A percentile compares a stretch with the other conserved stretches of the same genome.
Evolutionary conservation across 2,329 filamentous ascomycete genomes (phyloP).

Genomic region (Aspergillus vadensis): DNA sequence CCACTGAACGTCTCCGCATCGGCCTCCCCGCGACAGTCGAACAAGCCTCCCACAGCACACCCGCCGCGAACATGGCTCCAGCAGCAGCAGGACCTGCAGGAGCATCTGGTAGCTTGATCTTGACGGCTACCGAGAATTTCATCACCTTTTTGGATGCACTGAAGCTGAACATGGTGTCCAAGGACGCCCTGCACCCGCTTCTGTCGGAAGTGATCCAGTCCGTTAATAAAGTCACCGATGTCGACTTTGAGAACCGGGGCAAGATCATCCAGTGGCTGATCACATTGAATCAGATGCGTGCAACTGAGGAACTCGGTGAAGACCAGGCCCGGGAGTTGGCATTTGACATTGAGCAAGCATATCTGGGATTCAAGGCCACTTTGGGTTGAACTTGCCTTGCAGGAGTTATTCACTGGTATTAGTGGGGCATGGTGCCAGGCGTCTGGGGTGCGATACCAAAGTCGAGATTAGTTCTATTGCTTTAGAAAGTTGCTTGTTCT

Average conservation of each 20-base stretch:
- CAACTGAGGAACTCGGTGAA: conserved; percentile 84
- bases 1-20: conserved; percentile 87
- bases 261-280: conserved; percentile 99
- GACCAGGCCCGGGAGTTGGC: conserved; percentile 86
- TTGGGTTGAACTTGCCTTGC: conserved; percentile 52
- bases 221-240: conserved; percentile 94
- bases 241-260: conserved; percentile 89
- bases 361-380: conserved; percentile 87
- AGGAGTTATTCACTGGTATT: background rate
- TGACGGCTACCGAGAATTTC: conserved; percentile 94
- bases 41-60: conserved; percentile 56
- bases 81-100: conserved; percentile 31
- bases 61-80: conserved; percentile 43
- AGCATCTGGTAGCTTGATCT: conserved; percentile 67
- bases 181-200: conserved; percentile 93
- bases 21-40: conserved; percentile 85
- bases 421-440: conserved; percentile 11
- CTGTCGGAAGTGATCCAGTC: conserved; percentile 95
- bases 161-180: conserved; percentile 86
- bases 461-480: background rate
- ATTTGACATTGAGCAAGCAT: conserved; percentile 91
- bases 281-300: conserved; percentile 95
- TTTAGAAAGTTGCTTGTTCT: conserved; percentile 1
- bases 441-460: conserved; percentile 19
- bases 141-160: conserved; percentile 97